Evolutionary conservation across 352 stramenopile genomes (phyloP).

Genomic region (Nothophytophthora sp.): DNA sequence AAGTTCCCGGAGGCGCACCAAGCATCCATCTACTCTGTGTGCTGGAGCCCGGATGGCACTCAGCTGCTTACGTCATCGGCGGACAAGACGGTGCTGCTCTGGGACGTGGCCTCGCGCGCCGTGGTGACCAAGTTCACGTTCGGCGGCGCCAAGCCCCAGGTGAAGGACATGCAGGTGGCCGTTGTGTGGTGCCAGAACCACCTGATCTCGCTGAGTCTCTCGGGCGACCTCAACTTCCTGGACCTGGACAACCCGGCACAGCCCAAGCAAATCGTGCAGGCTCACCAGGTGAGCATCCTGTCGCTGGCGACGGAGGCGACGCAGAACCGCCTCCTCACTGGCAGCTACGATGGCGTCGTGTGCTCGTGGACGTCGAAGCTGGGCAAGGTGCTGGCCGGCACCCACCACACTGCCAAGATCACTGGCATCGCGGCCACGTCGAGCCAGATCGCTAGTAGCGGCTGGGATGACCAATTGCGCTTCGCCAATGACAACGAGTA

Average conservation of each 20-base stretch:
- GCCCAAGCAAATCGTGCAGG: slow-evolving; percentile 86
- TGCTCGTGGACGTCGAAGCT: slow-evolving; percentile 86
- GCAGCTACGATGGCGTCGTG: slow-evolving; percentile 94
- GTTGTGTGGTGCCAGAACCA: slow-evolving; percentile 77
- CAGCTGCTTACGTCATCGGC: slow-evolving; percentile 94
- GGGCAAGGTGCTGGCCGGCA: slow-evolving; percentile 40
- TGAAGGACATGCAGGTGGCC: slow-evolving; percentile 87
- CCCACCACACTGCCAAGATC: slow-evolving; percentile 74
- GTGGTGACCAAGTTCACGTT: slow-evolving; percentile 86
- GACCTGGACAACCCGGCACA: slow-evolving; percentile 61
- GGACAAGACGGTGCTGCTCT: slow-evolving; percentile 96
- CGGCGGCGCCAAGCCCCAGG: slow-evolving; percentile 46
- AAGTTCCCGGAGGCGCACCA: slow-evolving; percentile 85
- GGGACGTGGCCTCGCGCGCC: slow-evolving; percentile 76
- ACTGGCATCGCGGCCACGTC: slow-evolving; percentile 71
- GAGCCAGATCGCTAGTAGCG: slow-evolving; percentile 78
- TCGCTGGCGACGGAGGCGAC: slow-evolving; percentile 79
- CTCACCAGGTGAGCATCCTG: slow-evolving; percentile 92
- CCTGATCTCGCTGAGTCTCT: slow-evolving; percentile 82
- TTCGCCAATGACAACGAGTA: slow-evolving; percentile 70
- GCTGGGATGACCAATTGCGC: slow-evolving; percentile 92
- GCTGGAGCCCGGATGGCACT: slow-evolving; percentile 90
- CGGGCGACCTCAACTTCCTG: slow-evolving; percentile 85
- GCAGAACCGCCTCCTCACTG: slow-evolving; percentile 87
- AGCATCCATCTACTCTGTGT: slow-evolving; percentile 96